Base-by-base conservation (phyloP, 108 stramenopile species). In the Thalassiosira profunda region DNA sequence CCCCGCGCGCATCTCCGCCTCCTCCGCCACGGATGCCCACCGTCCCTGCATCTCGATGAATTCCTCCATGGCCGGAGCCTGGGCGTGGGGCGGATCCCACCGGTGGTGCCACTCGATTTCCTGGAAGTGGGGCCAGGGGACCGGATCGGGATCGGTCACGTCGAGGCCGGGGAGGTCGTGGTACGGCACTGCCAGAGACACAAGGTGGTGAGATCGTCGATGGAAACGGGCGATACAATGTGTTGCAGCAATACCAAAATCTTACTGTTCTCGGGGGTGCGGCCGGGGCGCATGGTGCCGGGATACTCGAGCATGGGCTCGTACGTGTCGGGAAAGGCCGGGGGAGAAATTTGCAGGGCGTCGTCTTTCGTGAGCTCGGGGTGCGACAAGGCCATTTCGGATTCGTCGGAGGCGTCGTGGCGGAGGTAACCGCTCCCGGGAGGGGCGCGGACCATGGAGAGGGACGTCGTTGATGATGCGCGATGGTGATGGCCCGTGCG, bases 291-390 rank as follows among this genome's bases (percentile, higher is more conserved):
- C 94, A 95, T 92, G 25, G 94, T 95, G 37, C 94, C 94, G n/a
- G 94, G 94, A 77, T 88, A 95, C 64, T 95, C 94, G 85, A 95
- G 92, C 89, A 91, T 95, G 43, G 94, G 94, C 56, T 89, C 88
- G 51, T 95, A 95, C 4, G 94, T 81, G 9, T 81, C 68, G 0
- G 94, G 94, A 18, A 88, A 63, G 37, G 56, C 49, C 5, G 74
- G 43, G 23, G 76, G 76, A 12, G 61, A 64, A 8, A 77, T 53
- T 42, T 52, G 68, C 3, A 20, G 12, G 10, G 65, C 35, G 28
- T 77, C 66, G 11, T 57, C 38, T 28, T 12, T 18, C 11, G 76
- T 70, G n/a, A 77, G 47, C 29, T 55, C 56, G 9, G 61, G 67
- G 41, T 65, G 29, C 18, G 51, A 31, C 29, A 31, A 31, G 17